phyloP scores from a whole-genome alignment of 345 rosid species.

The Eucalyptus polyanthemos region DNA sequence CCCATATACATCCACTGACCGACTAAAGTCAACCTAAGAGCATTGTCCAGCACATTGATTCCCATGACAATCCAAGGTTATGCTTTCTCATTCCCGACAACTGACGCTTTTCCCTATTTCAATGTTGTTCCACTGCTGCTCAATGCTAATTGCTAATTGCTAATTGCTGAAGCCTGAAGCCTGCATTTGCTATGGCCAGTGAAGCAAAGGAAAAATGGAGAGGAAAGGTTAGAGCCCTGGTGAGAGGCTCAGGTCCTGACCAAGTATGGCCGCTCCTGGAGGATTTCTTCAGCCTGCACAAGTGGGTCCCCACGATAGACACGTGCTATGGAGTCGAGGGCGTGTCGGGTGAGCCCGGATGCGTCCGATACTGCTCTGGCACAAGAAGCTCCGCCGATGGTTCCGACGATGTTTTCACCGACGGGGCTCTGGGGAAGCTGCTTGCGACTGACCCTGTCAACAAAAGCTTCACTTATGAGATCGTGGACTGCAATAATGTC shows the following conservation, averaged over 20 bases:
- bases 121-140: background rate
- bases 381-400: background rate
- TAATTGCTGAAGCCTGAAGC: background rate
- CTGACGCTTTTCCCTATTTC: background rate
- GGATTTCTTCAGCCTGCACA: constrained; percentile 40
- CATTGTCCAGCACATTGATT: background rate
- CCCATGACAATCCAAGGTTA: background rate
- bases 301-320: constrained; percentile 18
- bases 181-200: constrained; percentile 4
- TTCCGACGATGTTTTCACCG: background rate
- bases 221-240: constrained; percentile 12
- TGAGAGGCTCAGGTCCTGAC: constrained; percentile 15
- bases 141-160: background rate
- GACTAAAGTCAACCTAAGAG: background rate
- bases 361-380: constrained; percentile 38
- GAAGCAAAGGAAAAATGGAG: constrained; percentile 17
- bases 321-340: constrained; percentile 30
- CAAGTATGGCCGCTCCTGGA: constrained; percentile 27
- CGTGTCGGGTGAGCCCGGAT: constrained; percentile 13
- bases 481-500: constrained; percentile 17
- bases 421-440: constrained; percentile 40
- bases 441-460: constrained; percentile 14
- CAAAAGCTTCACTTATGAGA: constrained; percentile 42
- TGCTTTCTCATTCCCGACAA: background rate
- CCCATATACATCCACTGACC: background rate